Conservation (phyloP, 768 basidiomycete species). For the Polyporus arcularius region DNA sequence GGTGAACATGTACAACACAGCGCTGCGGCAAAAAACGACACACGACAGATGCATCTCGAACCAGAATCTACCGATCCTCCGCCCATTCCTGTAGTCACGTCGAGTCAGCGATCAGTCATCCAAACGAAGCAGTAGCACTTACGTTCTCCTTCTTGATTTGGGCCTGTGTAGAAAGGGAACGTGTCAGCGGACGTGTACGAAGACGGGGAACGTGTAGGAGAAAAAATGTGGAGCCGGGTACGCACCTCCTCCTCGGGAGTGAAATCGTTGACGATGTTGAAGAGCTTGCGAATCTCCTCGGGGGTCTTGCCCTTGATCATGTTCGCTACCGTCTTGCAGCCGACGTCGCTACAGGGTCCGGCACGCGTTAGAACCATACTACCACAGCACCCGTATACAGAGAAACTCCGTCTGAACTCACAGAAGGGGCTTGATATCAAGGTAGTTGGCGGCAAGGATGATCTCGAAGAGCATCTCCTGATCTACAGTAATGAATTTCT, state of each 20-base stretch:
- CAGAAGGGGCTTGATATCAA: constrained; percentile 99
- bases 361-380: constrained; percentile 1
- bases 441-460: constrained; percentile 98
- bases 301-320: constrained; percentile 99
- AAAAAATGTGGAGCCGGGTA: constrained; percentile 12
- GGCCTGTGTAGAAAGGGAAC: constrained; percentile 49
- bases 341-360: constrained; percentile 70
- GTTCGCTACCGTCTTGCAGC: constrained; percentile 98
- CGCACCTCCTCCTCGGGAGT: constrained; percentile 97
- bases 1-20: constrained; percentile 21
- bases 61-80: constrained; percentile 68
- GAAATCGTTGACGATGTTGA: constrained; percentile 98
- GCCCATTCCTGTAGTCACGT: constrained; percentile 75
- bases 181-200: constrained; percentile 11
- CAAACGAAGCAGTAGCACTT: constrained; percentile 34
- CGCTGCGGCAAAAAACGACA: constrained; percentile 16
- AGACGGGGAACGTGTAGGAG: not conserved
- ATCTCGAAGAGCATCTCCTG: constrained; percentile 99
- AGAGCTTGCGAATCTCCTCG: constrained; percentile 97
- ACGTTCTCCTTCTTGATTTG: constrained; percentile 99
- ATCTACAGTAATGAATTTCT: constrained; percentile 97
- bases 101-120: constrained; percentile 10
- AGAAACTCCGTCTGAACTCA: constrained; percentile 40
- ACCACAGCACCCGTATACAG: constrained; percentile 2
- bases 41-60: constrained; percentile 2